A percentile compares a stretch with the other conserved stretches of the same genome.
Evolutionary conservation across 2,329 filamentous ascomycete species (phyloP).

Genomic region (Xylaria sp.): DNA sequence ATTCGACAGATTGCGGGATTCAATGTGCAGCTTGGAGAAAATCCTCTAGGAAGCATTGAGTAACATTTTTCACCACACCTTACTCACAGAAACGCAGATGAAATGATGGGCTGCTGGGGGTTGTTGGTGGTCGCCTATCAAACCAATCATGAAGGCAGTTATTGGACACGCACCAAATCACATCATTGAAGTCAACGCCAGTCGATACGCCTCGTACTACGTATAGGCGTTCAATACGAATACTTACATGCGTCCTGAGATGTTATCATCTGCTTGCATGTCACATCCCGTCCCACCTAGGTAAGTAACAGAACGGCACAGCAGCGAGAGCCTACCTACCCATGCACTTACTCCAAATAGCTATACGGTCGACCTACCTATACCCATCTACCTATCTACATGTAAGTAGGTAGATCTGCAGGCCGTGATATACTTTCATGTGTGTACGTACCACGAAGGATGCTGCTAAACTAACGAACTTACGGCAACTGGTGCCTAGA

Average conservation of each 20-base stretch:
- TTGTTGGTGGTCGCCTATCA: slow-evolving; percentile 1
- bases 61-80: slow-evolving; percentile 9
- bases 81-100: slow-evolving; percentile 3
- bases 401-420: not conserved
- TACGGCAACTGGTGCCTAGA: not conserved
- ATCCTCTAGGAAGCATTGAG: slow-evolving; percentile 27
- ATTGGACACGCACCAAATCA: not conserved
- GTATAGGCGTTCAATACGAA: not conserved
- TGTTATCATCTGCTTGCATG: slow-evolving; percentile 1
- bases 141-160: not conserved
- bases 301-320: slow-evolving; percentile 14
- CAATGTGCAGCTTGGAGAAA: slow-evolving; percentile 22
- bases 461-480: not conserved
- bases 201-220: not conserved
- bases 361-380: not conserved
- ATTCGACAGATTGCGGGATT: slow-evolving; percentile 23
- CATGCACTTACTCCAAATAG: slow-evolving; percentile 5
- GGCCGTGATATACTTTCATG: slow-evolving; percentile 3
- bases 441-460: slow-evolving; percentile 20
- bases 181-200: not conserved
- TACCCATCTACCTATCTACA: not conserved
- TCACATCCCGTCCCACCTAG: slow-evolving; percentile 4
- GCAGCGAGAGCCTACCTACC: slow-evolving; percentile 3
- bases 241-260: not conserved
- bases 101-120: slow-evolving; percentile 4